These are phyloP conservation scores for Aspergillus unguis DNA, from an alignment of 2,329 filamentous ascomycete species.

Conservation along the genomic window DNA sequence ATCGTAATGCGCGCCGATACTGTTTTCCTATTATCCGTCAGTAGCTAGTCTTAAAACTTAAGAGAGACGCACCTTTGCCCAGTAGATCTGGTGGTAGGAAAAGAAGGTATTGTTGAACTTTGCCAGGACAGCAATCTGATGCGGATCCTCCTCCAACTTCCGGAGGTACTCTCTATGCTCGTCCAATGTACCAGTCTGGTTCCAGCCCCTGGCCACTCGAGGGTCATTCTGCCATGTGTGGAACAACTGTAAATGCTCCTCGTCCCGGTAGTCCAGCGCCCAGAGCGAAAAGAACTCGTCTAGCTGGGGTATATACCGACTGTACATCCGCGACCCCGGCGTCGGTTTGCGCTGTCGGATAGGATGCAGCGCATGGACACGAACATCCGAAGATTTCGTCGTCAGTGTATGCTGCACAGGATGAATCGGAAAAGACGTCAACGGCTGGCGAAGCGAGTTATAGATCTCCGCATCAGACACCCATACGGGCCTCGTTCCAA, in stretches of 20 bases:
- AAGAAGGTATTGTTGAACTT: constrained; percentile 68
- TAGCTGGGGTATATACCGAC: constrained; percentile 72
- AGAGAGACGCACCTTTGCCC: constrained; percentile 57
- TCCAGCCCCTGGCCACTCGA: constrained; percentile 74
- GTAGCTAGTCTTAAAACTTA: no score
- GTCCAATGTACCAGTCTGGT: constrained; percentile 70
- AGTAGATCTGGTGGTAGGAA: constrained; percentile 77
- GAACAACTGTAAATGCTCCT: constrained; percentile 65
- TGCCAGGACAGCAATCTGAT: constrained; percentile 66
- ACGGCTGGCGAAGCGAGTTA: constrained; percentile 18
- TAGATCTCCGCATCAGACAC: constrained; percentile 44
- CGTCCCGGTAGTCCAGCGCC: constrained; percentile 63
- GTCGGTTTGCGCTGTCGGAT: constrained; percentile 67
- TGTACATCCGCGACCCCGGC: constrained; percentile 69
- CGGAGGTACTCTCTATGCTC: constrained; percentile 70
- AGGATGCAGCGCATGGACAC: constrained; percentile 64
- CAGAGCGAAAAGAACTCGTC: constrained; percentile 73
- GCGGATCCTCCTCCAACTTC: constrained; percentile 66
- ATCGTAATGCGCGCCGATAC: constrained; percentile 5
- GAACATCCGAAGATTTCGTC: constrained; percentile 46
- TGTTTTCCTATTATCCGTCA: constrained; percentile 49
- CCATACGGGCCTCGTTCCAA: constrained; percentile 63
- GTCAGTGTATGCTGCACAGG: constrained; percentile 43
- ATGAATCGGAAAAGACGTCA: constrained; percentile 27
- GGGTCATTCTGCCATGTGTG: constrained; percentile 80